Evolutionary conservation across 495 filamentous ascomycete genomes (phyloP).

Genomic region (Evernia prunastri): DNA sequence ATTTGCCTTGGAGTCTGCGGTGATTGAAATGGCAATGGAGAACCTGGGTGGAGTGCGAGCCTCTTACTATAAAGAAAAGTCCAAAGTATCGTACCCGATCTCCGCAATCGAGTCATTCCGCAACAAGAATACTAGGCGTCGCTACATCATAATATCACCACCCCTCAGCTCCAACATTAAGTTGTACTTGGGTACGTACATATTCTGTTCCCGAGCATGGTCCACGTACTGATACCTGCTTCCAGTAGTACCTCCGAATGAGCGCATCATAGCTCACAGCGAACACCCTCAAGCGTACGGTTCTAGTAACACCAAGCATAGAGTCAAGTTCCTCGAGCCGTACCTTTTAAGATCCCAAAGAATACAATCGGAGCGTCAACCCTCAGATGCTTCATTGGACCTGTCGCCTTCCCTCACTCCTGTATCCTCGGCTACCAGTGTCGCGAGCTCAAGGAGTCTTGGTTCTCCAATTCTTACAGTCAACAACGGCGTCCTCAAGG

Average conservation of each 20-base stretch:
- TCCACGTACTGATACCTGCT: not conserved
- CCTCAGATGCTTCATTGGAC: conserved; percentile 7
- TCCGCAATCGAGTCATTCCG: conserved; percentile 16
- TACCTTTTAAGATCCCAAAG: conserved; percentile 14
- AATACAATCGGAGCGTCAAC: not conserved
- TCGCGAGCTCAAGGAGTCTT: not conserved
- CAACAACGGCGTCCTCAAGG: conserved; percentile 3
- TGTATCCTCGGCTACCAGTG: conserved; percentile 17
- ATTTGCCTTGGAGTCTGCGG: conserved; percentile 7
- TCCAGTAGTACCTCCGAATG: conserved; percentile 6
- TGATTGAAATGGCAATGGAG: conserved; percentile 14
- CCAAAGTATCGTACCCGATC: conserved; percentile 12
- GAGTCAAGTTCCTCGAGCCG: conserved; percentile 17
- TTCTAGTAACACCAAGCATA: conserved; percentile 8
- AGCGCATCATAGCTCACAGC: conserved; percentile 16
- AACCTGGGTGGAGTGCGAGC: conserved; percentile 8
- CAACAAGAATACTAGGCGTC: conserved; percentile 12
- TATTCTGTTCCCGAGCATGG: not conserved
- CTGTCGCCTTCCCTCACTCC: conserved; percentile 2
- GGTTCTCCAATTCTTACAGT: conserved; percentile 11
- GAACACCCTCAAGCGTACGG: conserved; percentile 21
- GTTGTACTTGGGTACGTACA: conserved; percentile 12
- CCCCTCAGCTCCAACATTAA: conserved; percentile 14
- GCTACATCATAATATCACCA: conserved; percentile 18
- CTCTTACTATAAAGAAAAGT: conserved; percentile 12